phyloP scores from a whole-genome alignment of 805 yeast genomes.

The Hanseniaspora meyeri region DNA sequence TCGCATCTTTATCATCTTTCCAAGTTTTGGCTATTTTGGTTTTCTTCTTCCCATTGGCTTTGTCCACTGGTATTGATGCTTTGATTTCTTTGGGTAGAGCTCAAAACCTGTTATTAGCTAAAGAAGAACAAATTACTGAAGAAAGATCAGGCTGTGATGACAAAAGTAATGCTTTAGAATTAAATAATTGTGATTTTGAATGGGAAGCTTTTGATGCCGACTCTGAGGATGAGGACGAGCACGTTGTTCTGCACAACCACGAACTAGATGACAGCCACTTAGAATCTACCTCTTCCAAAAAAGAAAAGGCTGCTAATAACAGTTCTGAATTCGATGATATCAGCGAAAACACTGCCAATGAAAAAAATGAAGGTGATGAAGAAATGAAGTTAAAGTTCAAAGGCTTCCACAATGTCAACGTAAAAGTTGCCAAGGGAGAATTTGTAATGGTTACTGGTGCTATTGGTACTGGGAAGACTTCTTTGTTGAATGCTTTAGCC shows the following conservation, averaged over 20 bases:
- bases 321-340: not conserved
- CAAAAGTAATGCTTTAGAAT: not conserved
- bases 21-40: slow-evolving; percentile 42
- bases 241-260: not conserved
- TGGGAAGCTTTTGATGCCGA: slow-evolving; percentile 13
- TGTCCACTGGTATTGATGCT: slow-evolving; percentile 34
- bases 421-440: slow-evolving; percentile 45
- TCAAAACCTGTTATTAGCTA: slow-evolving; percentile 28
- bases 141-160: not conserved
- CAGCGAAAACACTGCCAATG: not conserved
- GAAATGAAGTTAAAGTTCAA: slow-evolving; percentile 26
- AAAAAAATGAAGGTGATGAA: not conserved
- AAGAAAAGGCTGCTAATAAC: not conserved
- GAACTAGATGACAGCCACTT: not conserved
- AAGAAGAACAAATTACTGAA: slow-evolving; percentile 25
- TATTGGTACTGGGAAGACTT: slow-evolving; percentile 69
- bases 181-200: slow-evolving; percentile 12
- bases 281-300: not conserved
- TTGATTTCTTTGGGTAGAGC: slow-evolving; percentile 30
- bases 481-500: slow-evolving; percentile 51
- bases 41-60: slow-evolving; percentile 33
- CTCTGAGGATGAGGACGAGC: slow-evolving; percentile 11
- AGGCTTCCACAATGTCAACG: slow-evolving; percentile 37
- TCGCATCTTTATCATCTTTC: slow-evolving; percentile 52
- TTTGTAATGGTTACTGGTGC: slow-evolving; percentile 64